Percentiles rank a stretch among this genome's conserved stretches.
phyloP scores from a whole-genome alignment of 2,329 filamentous ascomycete species.

The Stagonosporopsis cucurbitacearum region DNA sequence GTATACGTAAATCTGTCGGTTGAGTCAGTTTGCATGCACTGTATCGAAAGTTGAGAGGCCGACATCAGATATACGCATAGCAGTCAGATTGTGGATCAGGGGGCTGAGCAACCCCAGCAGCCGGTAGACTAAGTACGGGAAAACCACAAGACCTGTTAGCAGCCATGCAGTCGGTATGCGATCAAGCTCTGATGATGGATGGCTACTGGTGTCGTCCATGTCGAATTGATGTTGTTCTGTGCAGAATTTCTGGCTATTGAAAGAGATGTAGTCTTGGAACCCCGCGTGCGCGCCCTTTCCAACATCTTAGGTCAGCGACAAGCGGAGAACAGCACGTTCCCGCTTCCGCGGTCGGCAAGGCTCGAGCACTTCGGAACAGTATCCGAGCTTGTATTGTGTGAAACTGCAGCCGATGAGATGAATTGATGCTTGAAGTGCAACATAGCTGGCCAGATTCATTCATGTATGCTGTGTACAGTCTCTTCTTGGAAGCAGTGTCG shows the following conservation, averaged over 20 bases:
- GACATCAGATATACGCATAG: constrained; percentile 46
- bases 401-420: not conserved
- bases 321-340: constrained; percentile 2
- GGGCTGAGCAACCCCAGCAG: constrained; percentile 31
- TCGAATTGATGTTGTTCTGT: constrained; percentile 12
- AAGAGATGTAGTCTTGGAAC: constrained; percentile 17
- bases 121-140: constrained; percentile 28
- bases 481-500: not conserved
- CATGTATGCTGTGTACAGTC: not conserved
- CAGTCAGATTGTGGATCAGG: constrained; percentile 29
- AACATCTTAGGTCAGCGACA: constrained; percentile 13
- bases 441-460: not conserved
- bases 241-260: constrained; percentile 3
- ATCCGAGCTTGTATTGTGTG: not conserved
- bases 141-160: constrained; percentile 28
- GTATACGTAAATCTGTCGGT: constrained; percentile 52
- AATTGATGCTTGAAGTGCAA: not conserved
- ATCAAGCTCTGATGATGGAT: constrained; percentile 24
- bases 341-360: constrained; percentile 7
- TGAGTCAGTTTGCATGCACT: constrained; percentile 2
- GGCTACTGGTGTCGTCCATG: constrained; percentile 15
- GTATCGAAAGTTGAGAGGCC: not conserved
- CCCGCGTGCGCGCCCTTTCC: constrained; percentile 18
- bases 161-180: constrained; percentile 30
- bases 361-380: constrained; percentile 1